Evolutionary conservation across 768 basidiomycete species (phyloP), one percentile per base, ranked within the genome.

Genomic region (Russula earlei): DNA sequence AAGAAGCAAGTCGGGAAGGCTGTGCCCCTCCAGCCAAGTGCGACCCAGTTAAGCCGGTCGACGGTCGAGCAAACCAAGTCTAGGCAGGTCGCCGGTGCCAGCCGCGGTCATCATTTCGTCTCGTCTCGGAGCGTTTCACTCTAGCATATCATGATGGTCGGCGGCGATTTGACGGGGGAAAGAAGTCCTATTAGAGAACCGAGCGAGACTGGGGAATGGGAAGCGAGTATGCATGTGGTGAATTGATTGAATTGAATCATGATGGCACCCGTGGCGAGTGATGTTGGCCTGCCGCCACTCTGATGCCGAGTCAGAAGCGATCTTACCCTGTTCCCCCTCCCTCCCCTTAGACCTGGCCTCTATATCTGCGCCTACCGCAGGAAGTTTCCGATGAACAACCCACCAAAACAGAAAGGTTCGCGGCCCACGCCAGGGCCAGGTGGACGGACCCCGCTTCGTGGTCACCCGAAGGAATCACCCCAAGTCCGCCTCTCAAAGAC

Each of bases 401-500:
- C 38, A 1, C 25, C 42, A 11, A 55, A 55, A 41, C 49, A 47
- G 50, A 52, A 50, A 49, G 8, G 47, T 27, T 53, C 57, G 14
- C 54, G 49, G 15, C 42, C 57, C n/a, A n/a, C n/a, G n/a, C n/a
- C n/a, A n/a, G n/a, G n/a, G 10, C 29, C 29, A 24, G 43, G 60
- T 25, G 40, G 60, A 33, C 59, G 63, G 12, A 87, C 81, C 65
- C 72, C 40, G 12, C 47, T 78, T 36, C 77, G 82, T 47, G 87
- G 87, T 15, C 69, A 75, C 19, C 77, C 78, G 0, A 74, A 69
- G 46, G 90, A 94, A 62, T 72, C 80, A 4, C 81, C 80, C 0
- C 82, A 86, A 47, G 79, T 87, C 6, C 77, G 82, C 11, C 63
- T 88, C 14, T 91, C 89, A 14, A 97, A 96, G 69, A 88, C 89